A percentile compares a stretch with the other conserved stretches of the same genome.
Evolutionary conservation across 106 monocot species (phyloP).

Genomic region (Dioscorea alata): DNA sequence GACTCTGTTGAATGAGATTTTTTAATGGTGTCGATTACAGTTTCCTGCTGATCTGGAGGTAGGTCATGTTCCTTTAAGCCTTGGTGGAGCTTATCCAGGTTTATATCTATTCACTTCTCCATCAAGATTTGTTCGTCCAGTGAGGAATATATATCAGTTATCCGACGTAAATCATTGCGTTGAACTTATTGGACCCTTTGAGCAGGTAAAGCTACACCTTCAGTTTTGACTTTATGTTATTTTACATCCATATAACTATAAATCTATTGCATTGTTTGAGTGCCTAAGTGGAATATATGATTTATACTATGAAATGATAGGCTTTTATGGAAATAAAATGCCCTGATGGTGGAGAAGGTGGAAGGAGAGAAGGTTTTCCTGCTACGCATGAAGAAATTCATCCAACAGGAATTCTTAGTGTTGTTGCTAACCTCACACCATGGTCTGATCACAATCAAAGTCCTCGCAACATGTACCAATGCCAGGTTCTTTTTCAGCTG

Average conservation of each 20-base stretch:
- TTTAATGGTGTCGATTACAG: constrained; percentile 23
- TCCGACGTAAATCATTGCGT: constrained; percentile 27
- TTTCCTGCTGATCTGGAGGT: constrained; percentile 93
- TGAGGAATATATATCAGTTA: constrained; percentile 47
- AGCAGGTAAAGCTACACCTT: constrained; percentile 46
- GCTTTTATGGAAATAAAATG: constrained; percentile 98
- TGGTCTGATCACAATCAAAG: constrained; percentile 99
- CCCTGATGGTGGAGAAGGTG: constrained; percentile 92
- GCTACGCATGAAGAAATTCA: constrained; percentile 98
- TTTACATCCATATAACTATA: neutral
- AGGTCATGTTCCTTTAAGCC: constrained; percentile 82
- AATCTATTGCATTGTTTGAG: neutral
- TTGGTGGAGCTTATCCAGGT: constrained; percentile 87
- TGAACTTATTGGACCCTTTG: constrained; percentile 96
- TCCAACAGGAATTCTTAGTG: constrained; percentile 86
- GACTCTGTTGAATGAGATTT: neutral
- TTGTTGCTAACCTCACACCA: constrained; percentile 97
- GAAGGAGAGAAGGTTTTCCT: constrained; percentile 74
- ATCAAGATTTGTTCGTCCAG: constrained; percentile 90
- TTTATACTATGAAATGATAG: constrained; percentile 19
- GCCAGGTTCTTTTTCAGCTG: constrained; percentile 52
- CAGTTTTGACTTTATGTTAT: neutral
- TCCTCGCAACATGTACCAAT: constrained; percentile 98
- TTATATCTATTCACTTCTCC: constrained; percentile 86
- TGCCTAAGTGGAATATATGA: neutral